Base-by-base conservation (phyloP, 192 early-diverging fungal species). In the Coemansia sp. region DNA sequence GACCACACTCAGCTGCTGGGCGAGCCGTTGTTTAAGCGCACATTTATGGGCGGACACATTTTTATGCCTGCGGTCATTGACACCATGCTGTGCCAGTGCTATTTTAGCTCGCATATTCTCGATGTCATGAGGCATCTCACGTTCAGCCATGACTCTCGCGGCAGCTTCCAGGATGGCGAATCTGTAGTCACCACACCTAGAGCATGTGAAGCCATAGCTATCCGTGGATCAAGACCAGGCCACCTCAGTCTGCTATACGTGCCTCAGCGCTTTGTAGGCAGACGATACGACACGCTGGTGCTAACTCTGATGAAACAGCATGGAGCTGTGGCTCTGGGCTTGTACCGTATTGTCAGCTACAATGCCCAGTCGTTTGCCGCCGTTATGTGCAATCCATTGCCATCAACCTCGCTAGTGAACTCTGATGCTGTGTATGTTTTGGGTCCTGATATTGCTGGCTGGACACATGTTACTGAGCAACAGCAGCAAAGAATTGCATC, bases 41-140 rank as follows among this genome's bases (percentile, higher is more conserved):
- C 78, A 0, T 80, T 80, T 48, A 76, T 76, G 72, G 64, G 67
- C 14, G 78, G 78, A 9, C 66, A 72, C 15, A 66, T 80, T 3
- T 72, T 80, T 26, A 68, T 71, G 51, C 78, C 78, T 0, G 50
- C 68, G 6, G 57, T 76, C 51, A 53, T 75, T 31, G 78, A 80
- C 35, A 70, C 65, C 1, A 61, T 68, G 11, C 50, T 80, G 15
- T 72, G 78, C 36, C 72, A 72, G 51, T 71, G 65, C 60, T 80
- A 75, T 47, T 80, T 72, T 50, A 80, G 65, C 69, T 71, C 78
- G 14, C 72, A 80, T 33, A 68, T 72, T 19, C 55, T 80, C 5
- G 72, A 80, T 35, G 62, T 80, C 0, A 50, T 71, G 18, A 55
- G 61, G 0, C 72, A 71, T 6, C 46, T 80, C 13, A 75, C 72